Percentiles rank a stretch among this genome's conserved stretches.
These are phyloP conservation scores for Cercospora canescens DNA, from an alignment of 2,329 filamentous ascomycete species.

Conservation along the genomic window DNA sequence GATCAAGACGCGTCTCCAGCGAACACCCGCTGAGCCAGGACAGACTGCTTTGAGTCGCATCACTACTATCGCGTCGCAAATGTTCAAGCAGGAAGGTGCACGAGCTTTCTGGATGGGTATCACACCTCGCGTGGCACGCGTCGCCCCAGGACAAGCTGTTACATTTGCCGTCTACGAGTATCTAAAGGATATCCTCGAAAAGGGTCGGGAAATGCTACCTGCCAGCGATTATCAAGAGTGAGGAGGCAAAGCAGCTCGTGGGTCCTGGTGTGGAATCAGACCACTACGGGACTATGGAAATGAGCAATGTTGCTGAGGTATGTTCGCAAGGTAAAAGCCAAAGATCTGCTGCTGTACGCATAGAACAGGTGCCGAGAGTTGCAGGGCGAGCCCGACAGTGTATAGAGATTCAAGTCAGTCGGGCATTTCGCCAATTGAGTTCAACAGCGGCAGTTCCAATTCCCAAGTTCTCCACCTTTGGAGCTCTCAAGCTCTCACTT, in stretches of 20 bases:
- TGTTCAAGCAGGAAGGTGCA: constrained; percentile 80
- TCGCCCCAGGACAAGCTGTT: constrained; percentile 88
- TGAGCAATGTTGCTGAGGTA: neutral
- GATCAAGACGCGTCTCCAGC: constrained; percentile 96
- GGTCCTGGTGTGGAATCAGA: neutral
- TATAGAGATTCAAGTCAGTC: neutral
- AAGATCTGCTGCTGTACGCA: neutral
- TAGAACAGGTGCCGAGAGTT: neutral
- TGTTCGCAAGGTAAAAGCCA: neutral
- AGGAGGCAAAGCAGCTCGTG: constrained; percentile 18
- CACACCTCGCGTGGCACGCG: constrained; percentile 94
- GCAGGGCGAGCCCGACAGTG: neutral
- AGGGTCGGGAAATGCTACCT: constrained; percentile 46
- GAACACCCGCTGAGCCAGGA: constrained; percentile 75
- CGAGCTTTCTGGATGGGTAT: constrained; percentile 99
- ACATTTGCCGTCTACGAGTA: constrained; percentile 63
- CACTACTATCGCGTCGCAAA: constrained; percentile 64
- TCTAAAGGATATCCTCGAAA: constrained; percentile 51
- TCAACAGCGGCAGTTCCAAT: neutral
- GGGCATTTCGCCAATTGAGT: neutral
- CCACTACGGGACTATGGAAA: neutral
- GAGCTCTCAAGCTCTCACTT: neutral
- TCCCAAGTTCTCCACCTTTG: neutral
- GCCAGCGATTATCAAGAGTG: constrained; percentile 53
- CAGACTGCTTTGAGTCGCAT: constrained; percentile 81